These are phyloP conservation scores for Clitoria ternatea DNA, from an alignment of 306 rosid genomes.

Conservation along the genomic window DNA sequence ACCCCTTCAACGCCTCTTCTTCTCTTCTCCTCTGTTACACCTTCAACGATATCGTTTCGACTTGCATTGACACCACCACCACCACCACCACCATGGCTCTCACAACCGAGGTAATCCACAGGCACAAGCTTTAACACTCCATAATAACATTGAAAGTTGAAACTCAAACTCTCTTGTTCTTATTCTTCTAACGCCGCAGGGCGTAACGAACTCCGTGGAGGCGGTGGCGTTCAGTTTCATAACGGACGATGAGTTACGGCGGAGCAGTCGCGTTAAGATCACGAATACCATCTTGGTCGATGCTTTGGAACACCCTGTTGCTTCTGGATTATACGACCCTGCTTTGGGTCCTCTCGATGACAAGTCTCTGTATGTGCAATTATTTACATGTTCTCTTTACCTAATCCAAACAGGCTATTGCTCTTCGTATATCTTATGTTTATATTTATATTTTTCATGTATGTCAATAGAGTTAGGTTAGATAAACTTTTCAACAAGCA, in stretches of 20 bases:
- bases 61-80: not conserved
- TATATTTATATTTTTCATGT: not conserved
- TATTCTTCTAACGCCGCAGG: constrained; percentile 30
- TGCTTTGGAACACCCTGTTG: constrained; percentile 35
- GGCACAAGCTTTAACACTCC: not conserved
- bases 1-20: not conserved
- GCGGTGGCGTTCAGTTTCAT: constrained; percentile 63
- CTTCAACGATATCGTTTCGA: not conserved
- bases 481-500: not conserved
- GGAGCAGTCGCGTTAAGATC: constrained; percentile 52
- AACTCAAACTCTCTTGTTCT: not conserved
- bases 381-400: too few species aligned
- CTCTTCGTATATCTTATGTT: not conserved
- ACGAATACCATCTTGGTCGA: constrained; percentile 41
- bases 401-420: not conserved
- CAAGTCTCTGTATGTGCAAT: constrained; percentile 45
- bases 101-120: not conserved
- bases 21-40: not conserved
- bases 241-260: constrained; percentile 50
- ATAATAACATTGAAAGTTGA: rapidly evolving
- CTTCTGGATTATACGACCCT: constrained; percentile 77
- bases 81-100: not conserved
- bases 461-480: not conserved
- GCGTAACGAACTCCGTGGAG: constrained; percentile 51
- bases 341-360: constrained; percentile 72